Conservation (phyloP, 2,329 filamentous ascomycete species). For the Phialophora chinensis region DNA sequence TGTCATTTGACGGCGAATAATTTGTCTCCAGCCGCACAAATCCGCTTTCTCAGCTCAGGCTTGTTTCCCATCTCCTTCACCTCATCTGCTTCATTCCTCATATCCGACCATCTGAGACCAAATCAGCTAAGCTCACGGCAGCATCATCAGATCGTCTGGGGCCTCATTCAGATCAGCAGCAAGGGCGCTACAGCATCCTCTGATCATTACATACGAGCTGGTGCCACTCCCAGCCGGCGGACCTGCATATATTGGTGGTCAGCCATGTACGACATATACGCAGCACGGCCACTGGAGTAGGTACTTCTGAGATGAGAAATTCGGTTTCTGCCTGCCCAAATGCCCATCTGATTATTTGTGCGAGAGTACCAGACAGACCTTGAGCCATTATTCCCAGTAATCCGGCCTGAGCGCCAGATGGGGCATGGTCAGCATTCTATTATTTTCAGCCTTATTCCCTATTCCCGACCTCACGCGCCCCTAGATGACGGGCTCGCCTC, state of each 20-base stretch:
- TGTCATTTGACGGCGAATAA: not conserved
- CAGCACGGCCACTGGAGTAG: not conserved
- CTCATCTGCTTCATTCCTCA: not conserved
- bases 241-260: slow-evolving; percentile 14
- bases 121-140: not conserved
- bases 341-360: not conserved
- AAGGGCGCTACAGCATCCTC: not conserved
- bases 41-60: not conserved
- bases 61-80: not conserved
- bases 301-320: slow-evolving; percentile 18
- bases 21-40: slow-evolving; percentile 1
- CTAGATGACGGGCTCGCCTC: slow-evolving; percentile 5
- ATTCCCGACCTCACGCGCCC: not conserved
- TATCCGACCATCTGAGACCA: not conserved
- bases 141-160: not conserved
- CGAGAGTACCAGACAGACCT: slow-evolving; percentile 1
- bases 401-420: slow-evolving; percentile 9
- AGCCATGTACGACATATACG: slow-evolving; percentile 13
- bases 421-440: slow-evolving; percentile 17
- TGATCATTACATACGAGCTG: not conserved
- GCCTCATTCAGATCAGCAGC: not conserved
- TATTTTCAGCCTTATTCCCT: slow-evolving; percentile 10
- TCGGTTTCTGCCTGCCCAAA: not conserved
- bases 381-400: slow-evolving; percentile 9
- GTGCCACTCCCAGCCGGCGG: not conserved